A percentile compares a stretch with the other conserved stretches of the same genome.
Conservation (phyloP, 2,329 filamentous ascomycete genomes). For the Pseudocercospora fuligena region DNA sequence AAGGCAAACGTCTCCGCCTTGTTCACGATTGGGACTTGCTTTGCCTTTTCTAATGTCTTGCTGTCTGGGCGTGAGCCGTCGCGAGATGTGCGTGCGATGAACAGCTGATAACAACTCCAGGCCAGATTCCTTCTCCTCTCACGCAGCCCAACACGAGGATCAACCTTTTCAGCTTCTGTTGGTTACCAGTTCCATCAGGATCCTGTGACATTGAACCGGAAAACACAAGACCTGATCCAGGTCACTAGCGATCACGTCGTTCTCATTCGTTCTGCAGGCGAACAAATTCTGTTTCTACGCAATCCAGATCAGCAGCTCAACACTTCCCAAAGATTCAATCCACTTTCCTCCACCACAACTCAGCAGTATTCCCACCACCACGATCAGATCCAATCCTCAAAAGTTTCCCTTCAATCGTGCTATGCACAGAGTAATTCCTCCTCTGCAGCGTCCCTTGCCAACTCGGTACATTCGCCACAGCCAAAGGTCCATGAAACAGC, state of each 20-base stretch:
- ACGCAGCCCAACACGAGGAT: not conserved
- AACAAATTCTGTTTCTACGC: not conserved
- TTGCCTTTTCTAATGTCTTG: not conserved
- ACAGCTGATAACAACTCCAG: not conserved
- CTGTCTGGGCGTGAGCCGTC: not conserved
- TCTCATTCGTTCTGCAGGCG: not conserved
- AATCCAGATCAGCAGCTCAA: not conserved
- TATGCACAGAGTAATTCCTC: constrained; percentile 20
- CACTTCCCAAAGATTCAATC: not conserved
- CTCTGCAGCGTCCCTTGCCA: constrained; percentile 16
- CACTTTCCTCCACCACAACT: constrained; percentile 17
- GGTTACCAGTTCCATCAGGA: too few relatives aligned
- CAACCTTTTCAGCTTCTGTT: too few relatives aligned
- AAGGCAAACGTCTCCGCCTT: too few relatives aligned
- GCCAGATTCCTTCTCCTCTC: not conserved
- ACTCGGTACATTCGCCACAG: constrained; percentile 20
- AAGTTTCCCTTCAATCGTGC: constrained; percentile 16
- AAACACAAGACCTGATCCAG: too few relatives aligned
- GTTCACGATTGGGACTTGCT: too few relatives aligned
- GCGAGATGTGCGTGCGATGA: not conserved
- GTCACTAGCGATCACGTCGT: not conserved
- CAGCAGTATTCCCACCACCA: constrained; percentile 14
- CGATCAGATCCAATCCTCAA: constrained; percentile 16
- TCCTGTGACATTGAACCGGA: too few relatives aligned
- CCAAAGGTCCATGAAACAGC: constrained; percentile 22